A percentile compares a stretch with the other conserved stretches of the same genome.
phyloP scores from a whole-genome alignment of 2,329 filamentous ascomycete species.

The Claviceps spartinae region DNA sequence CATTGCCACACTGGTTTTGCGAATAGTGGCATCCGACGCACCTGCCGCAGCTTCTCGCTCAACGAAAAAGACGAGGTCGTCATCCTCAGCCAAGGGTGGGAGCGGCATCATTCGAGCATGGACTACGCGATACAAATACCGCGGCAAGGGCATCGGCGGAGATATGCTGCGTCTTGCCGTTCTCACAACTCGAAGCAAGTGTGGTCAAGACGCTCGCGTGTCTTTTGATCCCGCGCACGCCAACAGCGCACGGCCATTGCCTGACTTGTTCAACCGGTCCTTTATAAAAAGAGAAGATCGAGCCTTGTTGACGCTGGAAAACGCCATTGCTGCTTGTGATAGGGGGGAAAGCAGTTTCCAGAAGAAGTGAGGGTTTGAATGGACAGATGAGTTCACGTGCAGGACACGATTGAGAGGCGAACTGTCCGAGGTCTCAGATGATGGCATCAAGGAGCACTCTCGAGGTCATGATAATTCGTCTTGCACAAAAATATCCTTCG shows the following conservation, averaged over 20 bases:
- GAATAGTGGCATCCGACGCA: constrained; percentile 28
- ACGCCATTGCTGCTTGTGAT: constrained; percentile 12
- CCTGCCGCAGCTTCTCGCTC: background rate
- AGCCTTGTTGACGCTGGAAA: constrained; percentile 33
- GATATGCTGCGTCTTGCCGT: constrained; percentile 63
- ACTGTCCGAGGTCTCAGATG: no score
- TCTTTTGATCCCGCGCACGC: constrained; percentile 66
- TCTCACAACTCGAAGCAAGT: constrained; percentile 45
- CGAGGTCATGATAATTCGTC: no score
- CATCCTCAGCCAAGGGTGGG: constrained; percentile 28
- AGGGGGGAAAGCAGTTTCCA: constrained; percentile 6
- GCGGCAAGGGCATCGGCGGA: constrained; percentile 55
- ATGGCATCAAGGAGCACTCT: no score
- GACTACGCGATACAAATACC: constrained; percentile 60
- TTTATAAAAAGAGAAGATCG: constrained; percentile 42
- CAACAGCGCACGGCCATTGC: constrained; percentile 48
- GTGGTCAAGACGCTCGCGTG: constrained; percentile 46
- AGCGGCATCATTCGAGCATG: constrained; percentile 62
- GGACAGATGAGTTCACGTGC: no score
- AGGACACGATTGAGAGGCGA: no score
- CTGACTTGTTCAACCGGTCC: constrained; percentile 42
- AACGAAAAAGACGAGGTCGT: constrained; percentile 1
- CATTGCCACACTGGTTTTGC: constrained; percentile 57
- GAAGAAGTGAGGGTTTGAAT: background rate
- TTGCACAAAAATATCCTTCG: no score